Evolutionary conservation across 352 stramenopile species (phyloP), one percentile per base, ranked within the genome.

Genomic region (Globisporangium takayamanum): DNA sequence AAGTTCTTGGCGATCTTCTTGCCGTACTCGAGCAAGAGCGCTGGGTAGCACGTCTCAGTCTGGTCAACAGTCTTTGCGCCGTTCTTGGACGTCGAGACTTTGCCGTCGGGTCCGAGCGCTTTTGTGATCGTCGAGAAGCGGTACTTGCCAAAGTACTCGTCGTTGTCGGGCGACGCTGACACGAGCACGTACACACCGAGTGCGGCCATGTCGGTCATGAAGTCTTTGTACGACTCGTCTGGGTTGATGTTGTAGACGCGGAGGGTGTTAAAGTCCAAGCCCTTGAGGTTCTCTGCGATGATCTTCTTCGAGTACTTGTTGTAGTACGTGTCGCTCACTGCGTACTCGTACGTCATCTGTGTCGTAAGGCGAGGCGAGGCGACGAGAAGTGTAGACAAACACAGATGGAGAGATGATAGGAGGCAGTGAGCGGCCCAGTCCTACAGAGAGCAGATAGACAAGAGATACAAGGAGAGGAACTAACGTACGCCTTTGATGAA

Each of bases 1-100:
- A 95, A 95, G 65, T 95, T 92, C 64, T 91, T 84, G 53, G 84
- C 82, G 59, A 94, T 91, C 74, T 85, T 87, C 66, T 95, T 95
- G 68, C 85, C 85, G 59, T 90, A 95, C 62, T 95, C 77, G 3
- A 95, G 72, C 50, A 95, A 69, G 48, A 92, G 66, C 18, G 85
- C 81, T 7, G 83, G 85, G 62, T 95, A 95, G 61, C 85, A 95
- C 14, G 83, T 93, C 59, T 91, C 77, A 0, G 78, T 78, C 58
- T 88, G 66, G 59, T 86, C 78, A 61, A 80, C 70, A 20, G 74
- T 82, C 66, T 79, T 78, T 10, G 67, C 59, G 36, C 66, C 74
- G 18, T 64, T 77, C 18, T 69, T 72, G 10, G 68, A 62, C 44
- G 69, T 72, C 25, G 56, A 56, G 39, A 69, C 59, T 28, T 55